Conservation (phyloP, 768 basidiomycete genomes). For the Mycena leptocephala region DNA sequence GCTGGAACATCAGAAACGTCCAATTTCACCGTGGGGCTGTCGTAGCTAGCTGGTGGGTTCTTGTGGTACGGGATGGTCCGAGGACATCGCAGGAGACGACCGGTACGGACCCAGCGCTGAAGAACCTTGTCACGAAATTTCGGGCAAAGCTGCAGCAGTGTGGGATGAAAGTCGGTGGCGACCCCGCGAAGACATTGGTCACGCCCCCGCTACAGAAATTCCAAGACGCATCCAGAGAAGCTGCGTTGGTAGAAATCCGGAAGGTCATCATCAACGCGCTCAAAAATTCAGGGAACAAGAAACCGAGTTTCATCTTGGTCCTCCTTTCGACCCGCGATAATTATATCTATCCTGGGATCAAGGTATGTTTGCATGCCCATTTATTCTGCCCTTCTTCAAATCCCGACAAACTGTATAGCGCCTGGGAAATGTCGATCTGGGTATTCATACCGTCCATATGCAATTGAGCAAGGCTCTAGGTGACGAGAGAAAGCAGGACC, state of each 20-base stretch:
- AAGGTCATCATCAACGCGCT: conserved; percentile 54
- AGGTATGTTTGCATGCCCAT: conserved; percentile 58
- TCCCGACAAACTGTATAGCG: conserved; percentile 53
- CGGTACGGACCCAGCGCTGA: conserved; percentile 60
- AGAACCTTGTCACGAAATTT: conserved; percentile 68
- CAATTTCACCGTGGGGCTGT: conserved; percentile 73
- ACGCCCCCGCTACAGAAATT: conserved; percentile 47
- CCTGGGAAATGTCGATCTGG: conserved; percentile 81
- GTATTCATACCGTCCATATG: conserved; percentile 84
- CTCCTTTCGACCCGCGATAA: conserved; percentile 80
- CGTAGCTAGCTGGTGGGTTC: conserved; percentile 83
- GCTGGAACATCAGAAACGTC: conserved; percentile 85
- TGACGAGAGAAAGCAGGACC: conserved; percentile 74
- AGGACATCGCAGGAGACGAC: conserved; percentile 54
- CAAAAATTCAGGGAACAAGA: conserved; percentile 37
- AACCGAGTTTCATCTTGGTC: conserved; percentile 80
- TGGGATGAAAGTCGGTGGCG: conserved; percentile 68
- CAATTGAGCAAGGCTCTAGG: conserved; percentile 72
- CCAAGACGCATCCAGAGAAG: conserved; percentile 55
- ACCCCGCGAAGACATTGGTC: conserved; percentile 53
- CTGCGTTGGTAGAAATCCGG: conserved; percentile 60
- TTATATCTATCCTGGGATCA: conserved; percentile 86
- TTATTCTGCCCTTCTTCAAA: neutral
- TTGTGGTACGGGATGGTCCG: conserved; percentile 74
- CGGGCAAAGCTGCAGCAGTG: conserved; percentile 67